Conservation (phyloP, 2,329 filamentous ascomycete species). For the Diaporthe batatas region DNA sequence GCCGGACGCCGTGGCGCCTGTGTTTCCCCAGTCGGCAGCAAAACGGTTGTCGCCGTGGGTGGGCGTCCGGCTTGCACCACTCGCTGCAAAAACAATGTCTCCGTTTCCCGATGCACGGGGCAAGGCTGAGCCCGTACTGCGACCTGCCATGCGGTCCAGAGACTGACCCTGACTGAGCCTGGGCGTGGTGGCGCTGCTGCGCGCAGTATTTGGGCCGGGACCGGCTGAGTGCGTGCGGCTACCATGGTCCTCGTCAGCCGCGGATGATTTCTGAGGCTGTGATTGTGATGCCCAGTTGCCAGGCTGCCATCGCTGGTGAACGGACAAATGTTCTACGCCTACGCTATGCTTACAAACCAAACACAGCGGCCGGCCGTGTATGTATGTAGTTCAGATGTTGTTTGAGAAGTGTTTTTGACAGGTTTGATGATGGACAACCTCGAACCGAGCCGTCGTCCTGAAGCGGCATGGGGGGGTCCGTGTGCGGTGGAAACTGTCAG, state of each 20-base stretch:
- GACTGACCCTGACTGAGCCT: background rate
- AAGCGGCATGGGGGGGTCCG: constrained; percentile 33
- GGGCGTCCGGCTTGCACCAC: background rate
- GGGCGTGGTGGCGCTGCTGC: background rate
- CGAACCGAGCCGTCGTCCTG: constrained; percentile 33
- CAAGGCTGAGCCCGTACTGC: constrained; percentile 23
- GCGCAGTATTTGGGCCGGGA: background rate
- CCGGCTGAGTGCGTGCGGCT: background rate
- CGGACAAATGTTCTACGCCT: background rate
- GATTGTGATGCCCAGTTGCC: background rate
- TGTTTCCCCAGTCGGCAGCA: constrained; percentile 1
- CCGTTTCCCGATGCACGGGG: constrained; percentile 15
- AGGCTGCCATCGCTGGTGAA: background rate
- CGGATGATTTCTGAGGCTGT: background rate
- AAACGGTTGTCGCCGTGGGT: constrained; percentile 19
- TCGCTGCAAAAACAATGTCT: background rate
- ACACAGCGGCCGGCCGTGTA: constrained; percentile 2
- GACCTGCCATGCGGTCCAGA: background rate
- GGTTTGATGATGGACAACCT: constrained; percentile 30
- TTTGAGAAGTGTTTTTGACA: constrained; percentile 34
- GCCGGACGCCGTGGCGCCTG: constrained; percentile 15
- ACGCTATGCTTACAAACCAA: background rate
- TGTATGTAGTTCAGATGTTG: constrained; percentile 3
- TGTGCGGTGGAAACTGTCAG: constrained; percentile 30
- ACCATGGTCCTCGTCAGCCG: background rate